phyloP scores from a whole-genome alignment of 495 filamentous ascomycete species.

The Penicillium cataractarum region DNA sequence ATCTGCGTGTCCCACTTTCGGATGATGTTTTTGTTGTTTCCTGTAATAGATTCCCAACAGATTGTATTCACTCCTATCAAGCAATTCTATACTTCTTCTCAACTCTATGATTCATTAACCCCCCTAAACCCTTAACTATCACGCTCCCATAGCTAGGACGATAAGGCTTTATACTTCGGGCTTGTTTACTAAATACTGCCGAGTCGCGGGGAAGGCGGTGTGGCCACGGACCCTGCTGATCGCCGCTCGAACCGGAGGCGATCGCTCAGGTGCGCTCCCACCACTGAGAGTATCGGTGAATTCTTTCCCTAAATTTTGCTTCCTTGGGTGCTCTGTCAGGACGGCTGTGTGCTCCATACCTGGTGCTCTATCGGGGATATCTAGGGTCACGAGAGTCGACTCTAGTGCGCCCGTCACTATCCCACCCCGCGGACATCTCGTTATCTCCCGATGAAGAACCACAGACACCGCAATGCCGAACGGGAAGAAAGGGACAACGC shows the following conservation, averaged over 20 bases:
- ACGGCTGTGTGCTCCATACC: not conserved
- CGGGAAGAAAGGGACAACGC: conserved; percentile 61
- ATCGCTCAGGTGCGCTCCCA: conserved; percentile 11
- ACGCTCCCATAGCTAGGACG: not conserved
- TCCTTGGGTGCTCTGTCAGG: not conserved
- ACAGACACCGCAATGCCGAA: conserved; percentile 56
- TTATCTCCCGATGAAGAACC: conserved; percentile 38
- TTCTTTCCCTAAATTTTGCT: not conserved
- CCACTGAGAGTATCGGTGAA: not conserved
- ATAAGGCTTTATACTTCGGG: not conserved
- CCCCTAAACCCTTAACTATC: no score
- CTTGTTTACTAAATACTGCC: conserved; percentile 9
- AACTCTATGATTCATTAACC: no score
- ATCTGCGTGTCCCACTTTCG: not conserved
- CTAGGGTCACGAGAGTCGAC: conserved; percentile 1
- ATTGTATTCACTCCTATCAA: not conserved
- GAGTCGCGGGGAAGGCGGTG: conserved; percentile 11
- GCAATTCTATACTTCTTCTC: no score
- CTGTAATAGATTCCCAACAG: not conserved
- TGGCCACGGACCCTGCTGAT: conserved; percentile 13
- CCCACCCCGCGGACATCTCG: conserved; percentile 15
- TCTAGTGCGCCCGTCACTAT: not conserved
- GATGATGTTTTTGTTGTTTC: not conserved
- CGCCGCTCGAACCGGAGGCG: conserved; percentile 12
- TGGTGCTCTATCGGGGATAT: not conserved